Base-by-base conservation (phyloP, 768 basidiomycete species). In the Lepiota subincarnata region DNA sequence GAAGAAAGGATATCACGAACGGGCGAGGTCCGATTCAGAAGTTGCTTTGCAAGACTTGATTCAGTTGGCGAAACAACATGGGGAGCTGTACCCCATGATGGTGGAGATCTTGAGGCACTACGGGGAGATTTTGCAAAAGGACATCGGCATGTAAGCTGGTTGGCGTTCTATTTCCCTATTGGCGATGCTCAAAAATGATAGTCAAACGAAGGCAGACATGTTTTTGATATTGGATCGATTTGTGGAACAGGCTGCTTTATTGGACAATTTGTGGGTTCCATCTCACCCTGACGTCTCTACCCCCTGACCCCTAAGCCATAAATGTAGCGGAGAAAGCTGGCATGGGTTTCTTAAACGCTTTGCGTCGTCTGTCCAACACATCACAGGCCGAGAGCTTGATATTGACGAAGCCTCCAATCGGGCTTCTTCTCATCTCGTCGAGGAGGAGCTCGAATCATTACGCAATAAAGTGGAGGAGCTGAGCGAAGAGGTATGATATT, bases 291-390 rank as follows among this genome's bases (percentile, higher is more conserved):
- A 34, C 45, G 18, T 26, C 28, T 6, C 43, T 26, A 13, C 38
- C 11, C 38, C 3, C 19, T 62, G 12, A 56, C 18, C 57, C 53
- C 36, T 57, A 67, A 36, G 61, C 52, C 60, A 50, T 43, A 2
- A 46, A 54, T n/a, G 55, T 56, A 89, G 89, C 56, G 82, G 86
- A 55, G 79, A 81, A 22, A 77, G 74, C 51, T 91, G 88, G 89
- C 69, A 73, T 18, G 55, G 68, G 1, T 82, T 87, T 61, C 66
- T 90, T 58, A 81, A 81, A 50, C 71, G 71, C 2, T 86, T 89
- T 62, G 66, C 82, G 2, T 62, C 69, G 1, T 84, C 85, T 0
- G 79, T 89, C 5, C 76, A 84, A 62, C 75, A 79, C 56, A 78
- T 91, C 50, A 88, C 86, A 6, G 84, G 86, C 0, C 76, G 82